Evolutionary conservation across 805 yeast genomes (phyloP).

Genomic region (Yarrowia porcina): DNA sequence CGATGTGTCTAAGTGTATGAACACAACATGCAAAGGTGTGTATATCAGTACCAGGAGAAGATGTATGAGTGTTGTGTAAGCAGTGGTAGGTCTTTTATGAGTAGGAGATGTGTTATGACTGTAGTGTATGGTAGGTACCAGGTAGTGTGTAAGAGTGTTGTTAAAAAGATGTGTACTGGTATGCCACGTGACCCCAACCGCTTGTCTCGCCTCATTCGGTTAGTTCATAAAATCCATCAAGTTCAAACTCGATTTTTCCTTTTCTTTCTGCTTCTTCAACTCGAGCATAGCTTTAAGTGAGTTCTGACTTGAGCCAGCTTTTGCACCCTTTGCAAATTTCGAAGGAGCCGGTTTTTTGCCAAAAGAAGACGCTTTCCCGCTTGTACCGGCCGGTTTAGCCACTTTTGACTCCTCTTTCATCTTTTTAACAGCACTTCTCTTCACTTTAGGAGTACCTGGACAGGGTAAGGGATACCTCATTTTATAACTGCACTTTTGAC

Average conservation of each 20-base stretch:
- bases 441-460: neutral
- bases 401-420: neutral
- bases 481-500: neutral
- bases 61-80: too few relatives aligned
- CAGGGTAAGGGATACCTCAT: neutral
- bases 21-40: too few relatives aligned
- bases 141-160: too few relatives aligned
- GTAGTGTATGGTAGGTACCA: too few relatives aligned
- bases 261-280: constrained; percentile 6
- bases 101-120: too few relatives aligned
- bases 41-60: too few relatives aligned
- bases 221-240: constrained; percentile 9
- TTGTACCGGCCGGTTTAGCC: constrained; percentile 3
- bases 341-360: neutral
- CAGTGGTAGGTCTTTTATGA: too few relatives aligned
- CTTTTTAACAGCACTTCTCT: neutral
- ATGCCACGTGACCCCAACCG: neutral
- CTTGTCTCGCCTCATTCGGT: neutral
- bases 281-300: constrained; percentile 22
- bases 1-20: too few relatives aligned
- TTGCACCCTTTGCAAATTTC: neutral
- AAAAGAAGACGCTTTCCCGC: neutral
- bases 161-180: too few relatives aligned
- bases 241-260: neutral
- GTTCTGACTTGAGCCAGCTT: neutral